phyloP scores from a whole-genome alignment of 2,329 filamentous ascomycete species.

The Stromatinia cepivora region DNA sequence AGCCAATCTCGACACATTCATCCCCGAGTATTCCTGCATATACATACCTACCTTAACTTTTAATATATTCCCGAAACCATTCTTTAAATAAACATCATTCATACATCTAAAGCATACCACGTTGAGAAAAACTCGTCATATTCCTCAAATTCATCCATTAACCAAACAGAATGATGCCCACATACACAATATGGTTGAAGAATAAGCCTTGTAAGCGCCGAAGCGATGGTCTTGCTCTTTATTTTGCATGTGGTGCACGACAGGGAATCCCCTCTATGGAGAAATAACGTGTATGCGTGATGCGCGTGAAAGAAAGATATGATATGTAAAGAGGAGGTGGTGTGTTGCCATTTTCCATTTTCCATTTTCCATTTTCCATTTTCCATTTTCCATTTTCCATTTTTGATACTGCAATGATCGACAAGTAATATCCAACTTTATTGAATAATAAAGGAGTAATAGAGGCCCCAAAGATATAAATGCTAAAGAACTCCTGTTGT shows the following conservation, averaged over 20 bases:
- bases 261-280: slow-evolving; percentile 8
- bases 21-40: background rate
- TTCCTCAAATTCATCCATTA: slow-evolving; percentile 2
- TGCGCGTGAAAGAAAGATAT: background rate
- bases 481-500: too few species aligned
- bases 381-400: too few species aligned
- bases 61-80: background rate
- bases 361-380: too few species aligned
- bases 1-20: background rate
- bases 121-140: background rate
- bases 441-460: too few species aligned
- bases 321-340: too few species aligned
- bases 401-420: too few species aligned
- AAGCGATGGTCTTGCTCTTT: slow-evolving; percentile 11
- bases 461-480: too few species aligned
- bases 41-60: background rate
- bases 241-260: background rate
- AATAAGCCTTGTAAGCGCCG: slow-evolving; percentile 31
- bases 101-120: slow-evolving; percentile 1
- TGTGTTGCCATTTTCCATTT: too few species aligned
- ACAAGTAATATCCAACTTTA: too few species aligned
- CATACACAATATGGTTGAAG: slow-evolving; percentile 23
- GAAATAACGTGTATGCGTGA: background rate
- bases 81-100: background rate
- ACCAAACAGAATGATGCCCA: slow-evolving; percentile 22